Base-by-base conservation (phyloP, 2,329 filamentous ascomycete species). In the Cladophialophora exuberans region DNA sequence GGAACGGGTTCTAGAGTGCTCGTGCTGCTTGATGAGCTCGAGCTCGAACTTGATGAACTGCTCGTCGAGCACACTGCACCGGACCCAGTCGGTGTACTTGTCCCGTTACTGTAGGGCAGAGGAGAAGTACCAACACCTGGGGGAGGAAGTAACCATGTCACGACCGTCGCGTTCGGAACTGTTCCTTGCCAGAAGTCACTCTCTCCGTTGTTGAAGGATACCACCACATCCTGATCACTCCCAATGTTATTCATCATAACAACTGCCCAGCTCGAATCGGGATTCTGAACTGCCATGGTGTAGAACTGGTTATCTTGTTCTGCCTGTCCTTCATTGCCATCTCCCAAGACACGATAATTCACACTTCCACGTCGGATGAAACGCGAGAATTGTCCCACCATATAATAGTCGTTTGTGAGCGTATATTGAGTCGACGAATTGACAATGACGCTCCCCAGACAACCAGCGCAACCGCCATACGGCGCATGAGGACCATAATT, bases 361-460 rank as follows among this genome's bases (percentile, higher is more conserved):
- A 67, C 70, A 0, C 76, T 76, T 38, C 76, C 76, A 31, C 70
- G 69, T 17, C 75, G 73, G 53, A 80, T 78, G 64, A 75, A 80
- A 57, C 69, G 73, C 64, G 72, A 75, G 64, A 79, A 80, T 65
- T 82, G 79, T 1, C 76, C 79, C 56, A 82, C 69, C 72, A 79
- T 79, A 64, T 81, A 81, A 66, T 80, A 81, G 57, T 79, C 77
- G 5, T 77, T 70, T 22, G 73, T 74, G 57, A 75, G 73, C 3
- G 66, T 69, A 65, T 81, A 82, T 2, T 70, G 73, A 18, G 69
- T 70, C 9, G 70, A 63, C 6, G 66, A 64, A 35, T 54, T 54
- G 26, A 68, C 55, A 18, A 65, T 66, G 4, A 69, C 65, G 13
- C 68, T 42, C 2, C 67, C 67, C 6, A 60, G 60, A 41, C 67